Conservation (phyloP, 2,329 filamentous ascomycete genomes). For the Didymella sp. region DNA sequence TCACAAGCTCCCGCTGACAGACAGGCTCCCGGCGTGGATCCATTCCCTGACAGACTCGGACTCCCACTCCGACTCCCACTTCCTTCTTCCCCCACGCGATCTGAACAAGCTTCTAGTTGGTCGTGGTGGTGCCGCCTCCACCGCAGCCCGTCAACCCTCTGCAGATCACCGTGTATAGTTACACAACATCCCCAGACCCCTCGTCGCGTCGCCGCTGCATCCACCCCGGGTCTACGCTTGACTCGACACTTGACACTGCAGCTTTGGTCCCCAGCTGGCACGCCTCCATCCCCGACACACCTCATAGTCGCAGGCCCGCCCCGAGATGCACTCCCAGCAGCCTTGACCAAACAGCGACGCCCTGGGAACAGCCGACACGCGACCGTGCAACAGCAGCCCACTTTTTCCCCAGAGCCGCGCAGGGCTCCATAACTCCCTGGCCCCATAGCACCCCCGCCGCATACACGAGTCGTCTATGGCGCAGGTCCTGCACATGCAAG, state of each 20-base stretch:
- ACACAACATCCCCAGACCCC: constrained; percentile 6
- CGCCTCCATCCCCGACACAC: not conserved
- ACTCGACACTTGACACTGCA: too few relatives aligned
- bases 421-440: not conserved
- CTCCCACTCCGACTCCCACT: constrained; percentile 5
- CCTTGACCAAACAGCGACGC: constrained; percentile 7
- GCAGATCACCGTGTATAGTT: constrained; percentile 18
- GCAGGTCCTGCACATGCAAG: constrained; percentile 50
- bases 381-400: constrained; percentile 18
- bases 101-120: constrained; percentile 6
- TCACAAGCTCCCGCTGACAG: not conserved
- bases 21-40: not conserved
- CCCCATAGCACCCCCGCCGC: constrained; percentile 4
- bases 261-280: not conserved
- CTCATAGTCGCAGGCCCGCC: not conserved
- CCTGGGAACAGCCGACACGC: constrained; percentile 7
- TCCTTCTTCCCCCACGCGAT: constrained; percentile 6
- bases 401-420: constrained; percentile 9
- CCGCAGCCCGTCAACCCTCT: constrained; percentile 5
- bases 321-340: constrained; percentile 17
- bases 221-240: not conserved
- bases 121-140: constrained; percentile 4
- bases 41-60: not conserved
- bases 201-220: constrained; percentile 4
- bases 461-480: constrained; percentile 34